Base-by-base conservation (phyloP, 1,284 basidiomycete species). In the Boletus subluridellus region DNA sequence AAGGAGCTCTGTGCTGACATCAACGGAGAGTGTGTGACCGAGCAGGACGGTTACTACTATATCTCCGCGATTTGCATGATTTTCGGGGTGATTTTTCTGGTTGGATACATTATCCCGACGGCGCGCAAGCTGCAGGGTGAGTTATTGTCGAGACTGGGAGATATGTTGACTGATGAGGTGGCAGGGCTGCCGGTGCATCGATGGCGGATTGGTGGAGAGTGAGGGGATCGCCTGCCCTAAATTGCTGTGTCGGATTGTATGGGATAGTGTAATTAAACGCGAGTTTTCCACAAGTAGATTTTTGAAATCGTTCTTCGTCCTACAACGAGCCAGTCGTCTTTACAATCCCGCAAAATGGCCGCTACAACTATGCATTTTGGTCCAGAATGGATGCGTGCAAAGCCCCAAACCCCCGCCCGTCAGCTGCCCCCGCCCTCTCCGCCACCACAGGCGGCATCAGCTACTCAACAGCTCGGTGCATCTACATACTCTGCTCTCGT, bases 1-100 rank as follows among this genome's bases (percentile, higher is more conserved):
- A 96, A 94, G 70, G 79, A 83, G 1, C 76, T 81, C 2, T 99
- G 97, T 74, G 77, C 80, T 10, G 83, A 87, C 1, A 78, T 92
- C 32, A 87, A 84, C 12, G 96, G 97, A 1, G 74, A 80, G 49
- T 99, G 97, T 74, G 75, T 89, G 51, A 92, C 89, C 1, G 84
- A 92, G 69, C 82, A 84, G 34, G 97, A 99, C 72, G 96, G 97
- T 2, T 99, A 97, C 75, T 99, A 95, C 74, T 84, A 87, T 63
- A 87, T 96, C 56, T 91, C 89, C 26, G 84, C 77, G 8, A 71
- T 94, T 24, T 98, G 95, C 75, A 80, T 98, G 60, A 71, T 76
- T 6, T 76, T 95, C 45, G 95, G 94, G 6, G 79, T 87, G 5
- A 60, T 86, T 2, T 80, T 94, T 61, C 78, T 98, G 42, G 63